Percentiles rank a stretch among this genome's conserved stretches.
Conservation (phyloP, 148 eudicot genomes). For the Arctostaphylos glauca region DNA sequence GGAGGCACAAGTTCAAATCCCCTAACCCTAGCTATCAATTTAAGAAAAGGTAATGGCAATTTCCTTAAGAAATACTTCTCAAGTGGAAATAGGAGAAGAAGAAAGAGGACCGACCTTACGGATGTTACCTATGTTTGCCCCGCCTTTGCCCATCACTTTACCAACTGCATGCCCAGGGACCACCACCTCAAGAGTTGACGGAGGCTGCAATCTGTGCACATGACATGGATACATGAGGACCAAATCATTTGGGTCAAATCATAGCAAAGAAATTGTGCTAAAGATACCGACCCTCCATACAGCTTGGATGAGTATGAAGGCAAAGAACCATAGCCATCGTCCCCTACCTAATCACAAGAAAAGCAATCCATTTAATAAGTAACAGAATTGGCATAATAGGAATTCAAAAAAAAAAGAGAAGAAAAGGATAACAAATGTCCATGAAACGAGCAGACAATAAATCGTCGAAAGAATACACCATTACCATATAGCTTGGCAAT, state of each 20-base stretch:
- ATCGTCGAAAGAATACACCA: background rate
- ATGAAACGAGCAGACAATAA: background rate
- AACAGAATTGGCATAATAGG: background rate
- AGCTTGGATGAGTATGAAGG: slow-evolving; percentile 67
- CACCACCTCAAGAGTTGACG: slow-evolving; percentile 71
- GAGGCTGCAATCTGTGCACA: slow-evolving; percentile 50
- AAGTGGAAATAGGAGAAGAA: background rate
- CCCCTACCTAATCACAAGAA: slow-evolving; percentile 48
- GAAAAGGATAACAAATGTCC: background rate
- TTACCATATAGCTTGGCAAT: background rate
- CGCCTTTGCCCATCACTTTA: slow-evolving; percentile 88
- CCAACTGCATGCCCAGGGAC: slow-evolving; percentile 79
- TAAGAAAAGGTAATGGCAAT: background rate
- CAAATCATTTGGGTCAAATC: background rate
- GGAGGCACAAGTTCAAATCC: background rate
- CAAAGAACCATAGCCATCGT: slow-evolving; percentile 55
- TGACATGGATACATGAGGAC: slow-evolving; percentile 3
- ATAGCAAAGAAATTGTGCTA: background rate
- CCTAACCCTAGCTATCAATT: background rate
- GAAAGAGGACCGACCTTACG: slow-evolving; percentile 52
- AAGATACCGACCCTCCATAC: slow-evolving; percentile 68
- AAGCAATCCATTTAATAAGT: background rate
- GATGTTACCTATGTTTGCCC: slow-evolving; percentile 75
- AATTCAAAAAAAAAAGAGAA: background rate
- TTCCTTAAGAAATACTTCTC: background rate